Evolutionary conservation across 1,284 basidiomycete species (phyloP).

Genomic region (Trichosporon faecale): DNA sequence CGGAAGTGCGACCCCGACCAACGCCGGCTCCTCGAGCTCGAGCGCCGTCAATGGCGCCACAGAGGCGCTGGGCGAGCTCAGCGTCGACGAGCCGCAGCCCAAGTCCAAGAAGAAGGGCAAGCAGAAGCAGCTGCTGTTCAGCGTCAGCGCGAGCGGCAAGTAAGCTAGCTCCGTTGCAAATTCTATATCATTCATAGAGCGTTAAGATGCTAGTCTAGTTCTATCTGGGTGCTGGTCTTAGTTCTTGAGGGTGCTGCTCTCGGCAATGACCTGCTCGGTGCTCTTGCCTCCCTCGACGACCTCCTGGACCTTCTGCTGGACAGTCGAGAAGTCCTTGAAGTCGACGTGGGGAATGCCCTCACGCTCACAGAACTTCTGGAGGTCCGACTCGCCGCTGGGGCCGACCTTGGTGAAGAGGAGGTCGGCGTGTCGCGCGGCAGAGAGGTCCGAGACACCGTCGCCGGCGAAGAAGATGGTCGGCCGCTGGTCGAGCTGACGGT

Average conservation of each 20-base stretch:
- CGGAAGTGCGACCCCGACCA: background rate
- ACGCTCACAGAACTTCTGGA: slow-evolving; percentile 68
- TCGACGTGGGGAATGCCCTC: slow-evolving; percentile 50
- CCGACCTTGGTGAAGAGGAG: slow-evolving; percentile 84
- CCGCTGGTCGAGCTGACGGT: slow-evolving; percentile 64
- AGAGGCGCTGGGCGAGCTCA: background rate
- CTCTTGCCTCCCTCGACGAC: slow-evolving; percentile 59
- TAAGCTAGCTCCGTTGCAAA: background rate
- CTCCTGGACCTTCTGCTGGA: slow-evolving; percentile 56
- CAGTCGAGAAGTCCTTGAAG: slow-evolving; percentile 52
- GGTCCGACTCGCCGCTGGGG: slow-evolving; percentile 74
- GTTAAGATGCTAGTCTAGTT: slow-evolving; percentile 5
- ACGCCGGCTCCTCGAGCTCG: background rate
- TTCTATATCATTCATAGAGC: background rate
- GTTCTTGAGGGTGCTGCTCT: slow-evolving; percentile 20
- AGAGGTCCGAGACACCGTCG: slow-evolving; percentile 92
- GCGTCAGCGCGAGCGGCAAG: slow-evolving; percentile 45
- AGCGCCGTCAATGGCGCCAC: slow-evolving; percentile 26
- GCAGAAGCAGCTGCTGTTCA: slow-evolving; percentile 78
- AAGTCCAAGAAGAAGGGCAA: slow-evolving; percentile 62
- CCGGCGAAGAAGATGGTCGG: slow-evolving; percentile 92
- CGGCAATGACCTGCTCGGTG: slow-evolving; percentile 40
- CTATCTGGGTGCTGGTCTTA: background rate
- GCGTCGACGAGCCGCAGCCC: background rate
- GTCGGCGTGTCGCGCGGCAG: slow-evolving; percentile 83